Evolutionary conservation across 2,329 filamentous ascomycete genomes (phyloP).

Genomic region (Cercospora sojina): DNA sequence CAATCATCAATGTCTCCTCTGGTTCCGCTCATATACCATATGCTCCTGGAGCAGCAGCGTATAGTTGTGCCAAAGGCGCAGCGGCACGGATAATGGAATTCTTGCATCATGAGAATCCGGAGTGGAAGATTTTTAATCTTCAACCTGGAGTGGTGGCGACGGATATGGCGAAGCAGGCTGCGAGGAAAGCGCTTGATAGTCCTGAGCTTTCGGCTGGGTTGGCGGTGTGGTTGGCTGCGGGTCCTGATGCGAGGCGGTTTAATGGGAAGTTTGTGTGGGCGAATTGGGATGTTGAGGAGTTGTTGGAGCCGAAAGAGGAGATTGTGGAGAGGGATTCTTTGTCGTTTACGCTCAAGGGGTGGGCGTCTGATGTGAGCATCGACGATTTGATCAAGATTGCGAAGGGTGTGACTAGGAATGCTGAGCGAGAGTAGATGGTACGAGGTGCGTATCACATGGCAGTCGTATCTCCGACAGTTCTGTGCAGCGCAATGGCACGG

Average conservation of each 20-base stretch:
- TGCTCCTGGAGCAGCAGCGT: slow-evolving; percentile 6
- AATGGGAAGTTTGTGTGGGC: slow-evolving; percentile 26
- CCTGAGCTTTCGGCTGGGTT: background rate
- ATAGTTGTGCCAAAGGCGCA: slow-evolving; percentile 15
- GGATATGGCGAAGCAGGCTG: slow-evolving; percentile 12
- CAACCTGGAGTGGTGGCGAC: slow-evolving; percentile 17
- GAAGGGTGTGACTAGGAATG: slow-evolving; percentile 17
- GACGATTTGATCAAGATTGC: slow-evolving; percentile 14
- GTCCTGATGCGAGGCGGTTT: slow-evolving; percentile 33
- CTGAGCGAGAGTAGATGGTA: background rate
- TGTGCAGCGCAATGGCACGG: too few relatives aligned
- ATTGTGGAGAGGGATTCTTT: slow-evolving; percentile 10
- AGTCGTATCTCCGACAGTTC: too few relatives aligned
- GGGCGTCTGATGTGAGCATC: background rate
- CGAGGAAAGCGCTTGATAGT: slow-evolving; percentile 8
- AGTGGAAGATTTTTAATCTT: slow-evolving; percentile 13
- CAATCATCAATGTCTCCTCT: slow-evolving; percentile 39
- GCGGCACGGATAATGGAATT: slow-evolving; percentile 7
- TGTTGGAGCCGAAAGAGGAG: slow-evolving; percentile 17
- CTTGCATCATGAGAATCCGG: slow-evolving; percentile 8
- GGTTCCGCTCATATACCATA: slow-evolving; percentile 36
- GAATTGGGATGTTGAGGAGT: slow-evolving; percentile 24
- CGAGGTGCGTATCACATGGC: too few relatives aligned
- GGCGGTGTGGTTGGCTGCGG: slow-evolving; percentile 39
- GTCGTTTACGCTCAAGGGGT: slow-evolving; percentile 13